Conservation (phyloP, 129 eudicot genomes). For the Escallonia rubra region DNA sequence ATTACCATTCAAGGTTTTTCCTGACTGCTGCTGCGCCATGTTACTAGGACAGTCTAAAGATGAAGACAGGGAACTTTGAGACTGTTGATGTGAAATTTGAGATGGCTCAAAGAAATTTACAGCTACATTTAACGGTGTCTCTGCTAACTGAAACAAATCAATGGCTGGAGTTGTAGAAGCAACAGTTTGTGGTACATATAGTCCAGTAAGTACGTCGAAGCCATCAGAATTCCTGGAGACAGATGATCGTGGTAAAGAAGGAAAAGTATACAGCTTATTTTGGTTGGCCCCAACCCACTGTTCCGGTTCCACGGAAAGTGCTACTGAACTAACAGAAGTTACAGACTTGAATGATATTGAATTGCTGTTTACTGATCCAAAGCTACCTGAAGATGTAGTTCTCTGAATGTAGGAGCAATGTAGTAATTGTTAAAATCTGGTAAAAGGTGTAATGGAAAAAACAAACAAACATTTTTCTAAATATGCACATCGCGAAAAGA, state of each 20-base stretch:
- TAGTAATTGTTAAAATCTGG: constrained; percentile 5
- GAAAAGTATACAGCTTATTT: constrained; percentile 16
- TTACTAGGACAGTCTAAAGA: constrained; percentile 34
- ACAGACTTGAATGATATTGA: constrained; percentile 41
- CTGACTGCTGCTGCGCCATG: constrained; percentile 34
- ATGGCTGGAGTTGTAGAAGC: constrained; percentile 30
- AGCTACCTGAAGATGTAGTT: constrained; percentile 44
- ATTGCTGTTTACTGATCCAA: constrained; percentile 40
- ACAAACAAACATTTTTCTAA: too few relatives aligned
- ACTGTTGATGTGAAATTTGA: constrained; percentile 27
- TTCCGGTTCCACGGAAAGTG: constrained; percentile 26
- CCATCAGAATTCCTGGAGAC: constrained; percentile 30
- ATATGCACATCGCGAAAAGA: too few relatives aligned
- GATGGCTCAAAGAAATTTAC: constrained; percentile 39
- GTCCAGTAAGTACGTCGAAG: constrained; percentile 53
- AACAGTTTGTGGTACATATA: constrained; percentile 34
- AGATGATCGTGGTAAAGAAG: constrained; percentile 28
- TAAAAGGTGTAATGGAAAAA: too few relatives aligned
- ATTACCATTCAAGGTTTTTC: constrained; percentile 26
- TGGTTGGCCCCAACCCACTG: constrained; percentile 15
- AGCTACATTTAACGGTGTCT: constrained; percentile 28
- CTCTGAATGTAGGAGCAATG: constrained; percentile 34
- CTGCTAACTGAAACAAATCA: constrained; percentile 48
- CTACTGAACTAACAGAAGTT: constrained; percentile 24
- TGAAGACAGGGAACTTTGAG: constrained; percentile 40